Base-by-base conservation (phyloP, 345 rosid species). In the Lepidium africanum region DNA sequence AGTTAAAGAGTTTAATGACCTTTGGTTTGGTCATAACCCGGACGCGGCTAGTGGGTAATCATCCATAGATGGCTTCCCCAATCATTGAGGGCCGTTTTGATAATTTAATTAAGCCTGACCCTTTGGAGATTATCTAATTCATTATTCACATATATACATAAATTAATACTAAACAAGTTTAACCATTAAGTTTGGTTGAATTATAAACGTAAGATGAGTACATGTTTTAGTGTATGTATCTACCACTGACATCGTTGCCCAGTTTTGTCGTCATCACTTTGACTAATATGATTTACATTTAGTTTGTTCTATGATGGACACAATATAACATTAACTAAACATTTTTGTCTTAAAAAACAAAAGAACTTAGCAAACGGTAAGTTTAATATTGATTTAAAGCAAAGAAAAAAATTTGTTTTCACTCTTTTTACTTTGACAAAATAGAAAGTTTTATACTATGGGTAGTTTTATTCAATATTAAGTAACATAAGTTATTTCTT, bases 21-120 rank as follows among this genome's bases (percentile, higher is more conserved):
- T 71, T 63, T 59, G 59, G 61, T 45, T 70, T 36, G 21, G 50
- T 46, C 64, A 27, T 51, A 40, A 35, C 45, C 62, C 1, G 59
- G 63, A 79, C 54, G 83, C 75, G 81, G 84, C 81, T 57, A 79
- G 32, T 68, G 45, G 82, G n/a, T 51, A 52, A 40, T 45, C 16
- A 40, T 45, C 16, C 13, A 71, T 61, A 47, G 67, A 45, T 53
- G 88, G 63, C 81, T 73, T 78, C 81, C 80, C 77, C 54, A n/a
- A 72, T 70, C 37, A 65, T 52, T 80, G 55, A 80, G 81, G 69
- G 86, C 53, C 79, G 78, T 37, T 37, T 49, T 58, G 9, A 39
- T 55, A 7, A 45, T 33, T 45, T 41, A 33, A 30, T 4, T 43
- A 56, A 40, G 41, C 60, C 23, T 9, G 17, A 6, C 51, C 21